These are phyloP conservation scores for Plasmodium sp. DNA, from an alignment of 169 alveolate species.

Conservation along the genomic window DNA sequence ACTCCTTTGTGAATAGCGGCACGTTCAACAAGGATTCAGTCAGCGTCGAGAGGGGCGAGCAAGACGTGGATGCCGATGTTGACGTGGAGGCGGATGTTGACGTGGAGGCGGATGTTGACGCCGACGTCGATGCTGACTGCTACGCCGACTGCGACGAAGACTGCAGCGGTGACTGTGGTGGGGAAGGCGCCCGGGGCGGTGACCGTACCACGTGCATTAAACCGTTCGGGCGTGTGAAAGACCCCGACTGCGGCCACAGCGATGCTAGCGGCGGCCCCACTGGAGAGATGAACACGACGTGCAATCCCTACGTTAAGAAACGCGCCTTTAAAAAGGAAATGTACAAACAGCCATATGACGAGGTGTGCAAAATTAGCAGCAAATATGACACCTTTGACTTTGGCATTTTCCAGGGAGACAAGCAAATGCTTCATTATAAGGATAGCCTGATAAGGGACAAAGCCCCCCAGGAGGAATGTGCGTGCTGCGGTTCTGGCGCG, in stretches of 20 bases:
- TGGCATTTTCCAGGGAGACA: not conserved
- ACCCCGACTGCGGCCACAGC: not conserved
- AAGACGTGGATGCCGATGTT: not conserved
- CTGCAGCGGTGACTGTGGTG: not conserved
- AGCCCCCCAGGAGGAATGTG: not conserved
- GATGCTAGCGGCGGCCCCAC: not conserved
- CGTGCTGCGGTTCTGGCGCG: not conserved
- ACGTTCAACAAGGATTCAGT: not conserved
- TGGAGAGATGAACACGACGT: not conserved
- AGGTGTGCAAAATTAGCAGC: not conserved
- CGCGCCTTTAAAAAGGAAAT: not conserved
- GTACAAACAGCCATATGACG: not conserved
- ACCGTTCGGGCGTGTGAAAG: not conserved
- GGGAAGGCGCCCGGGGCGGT: not conserved
- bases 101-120: not conserved
- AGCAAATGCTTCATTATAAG: not conserved
- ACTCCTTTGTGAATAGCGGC: not conserved
- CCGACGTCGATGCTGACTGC: not conserved
- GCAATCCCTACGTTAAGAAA: not conserved
- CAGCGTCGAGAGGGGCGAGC: not conserved
- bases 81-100: not conserved
- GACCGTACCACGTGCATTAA: not conserved
- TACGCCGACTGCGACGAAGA: not conserved
- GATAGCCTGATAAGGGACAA: not conserved
- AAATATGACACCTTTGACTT: not conserved